Conservation (phyloP, 345 rosid genomes). For the Syzygium oleosum region DNA sequence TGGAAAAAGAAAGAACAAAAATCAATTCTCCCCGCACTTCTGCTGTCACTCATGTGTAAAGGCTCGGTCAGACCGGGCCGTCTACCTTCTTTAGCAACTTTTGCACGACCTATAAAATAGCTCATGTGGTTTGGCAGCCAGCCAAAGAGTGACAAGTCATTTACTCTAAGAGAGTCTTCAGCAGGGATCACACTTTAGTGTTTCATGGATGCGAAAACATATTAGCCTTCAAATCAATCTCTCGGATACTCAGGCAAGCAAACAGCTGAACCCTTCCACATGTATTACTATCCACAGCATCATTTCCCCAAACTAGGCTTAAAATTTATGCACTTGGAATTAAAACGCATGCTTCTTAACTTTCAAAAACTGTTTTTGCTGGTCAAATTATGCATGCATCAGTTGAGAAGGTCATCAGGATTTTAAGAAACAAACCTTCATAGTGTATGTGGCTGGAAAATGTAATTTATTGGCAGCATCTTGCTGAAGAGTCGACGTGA, state of each 20-base stretch:
- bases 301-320: background rate
- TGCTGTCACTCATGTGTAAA: background rate
- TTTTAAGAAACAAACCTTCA: constrained; percentile 49
- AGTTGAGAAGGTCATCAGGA: background rate
- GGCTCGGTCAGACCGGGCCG: background rate
- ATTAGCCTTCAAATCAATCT: background rate
- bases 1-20: background rate
- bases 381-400: background rate
- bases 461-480: constrained; percentile 93
- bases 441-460: constrained; percentile 62
- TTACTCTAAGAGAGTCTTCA: background rate
- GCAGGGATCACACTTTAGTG: background rate
- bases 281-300: background rate
- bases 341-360: background rate
- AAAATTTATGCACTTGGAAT: background rate
- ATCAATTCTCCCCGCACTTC: background rate
- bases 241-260: background rate
- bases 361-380: background rate
- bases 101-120: background rate
- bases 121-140: background rate
- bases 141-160: background rate
- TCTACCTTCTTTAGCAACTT: background rate
- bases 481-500: constrained; percentile 97
- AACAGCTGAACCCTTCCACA: background rate
- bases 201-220: background rate